These are phyloP conservation scores for Mycena rosella DNA, from an alignment of 768 basidiomycete species.

Conservation along the genomic window DNA sequence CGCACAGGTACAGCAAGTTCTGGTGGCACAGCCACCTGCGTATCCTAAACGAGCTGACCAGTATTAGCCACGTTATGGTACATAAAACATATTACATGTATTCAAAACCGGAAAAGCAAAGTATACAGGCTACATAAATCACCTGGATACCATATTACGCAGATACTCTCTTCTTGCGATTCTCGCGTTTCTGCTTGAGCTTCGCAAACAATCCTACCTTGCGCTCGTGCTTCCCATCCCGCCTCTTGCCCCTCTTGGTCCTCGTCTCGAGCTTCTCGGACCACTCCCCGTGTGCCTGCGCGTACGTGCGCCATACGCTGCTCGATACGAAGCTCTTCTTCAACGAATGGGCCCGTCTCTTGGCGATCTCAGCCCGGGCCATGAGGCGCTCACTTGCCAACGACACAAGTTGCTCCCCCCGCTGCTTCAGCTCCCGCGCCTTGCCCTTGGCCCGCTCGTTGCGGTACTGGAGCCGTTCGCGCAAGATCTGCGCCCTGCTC, in stretches of 20 bases:
- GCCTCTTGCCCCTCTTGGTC: slow-evolving; percentile 16
- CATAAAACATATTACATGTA: slow-evolving; percentile 28
- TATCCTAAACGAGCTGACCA: too few relatives aligned
- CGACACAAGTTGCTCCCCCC: slow-evolving; percentile 59
- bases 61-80: too few relatives aligned
- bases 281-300: slow-evolving; percentile 50
- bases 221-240: slow-evolving; percentile 21
- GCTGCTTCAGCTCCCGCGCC: slow-evolving; percentile 66
- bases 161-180: slow-evolving; percentile 27
- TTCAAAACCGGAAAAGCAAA: slow-evolving; percentile 8
- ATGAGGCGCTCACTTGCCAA: slow-evolving; percentile 57
- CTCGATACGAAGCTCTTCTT: slow-evolving; percentile 52
- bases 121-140: slow-evolving; percentile 30
- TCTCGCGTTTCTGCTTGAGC: slow-evolving; percentile 35
- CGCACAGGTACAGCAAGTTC: too few relatives aligned
- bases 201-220: slow-evolving; percentile 31
- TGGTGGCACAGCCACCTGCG: too few relatives aligned
- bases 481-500: slow-evolving; percentile 59
- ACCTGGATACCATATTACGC: slow-evolving; percentile 21
- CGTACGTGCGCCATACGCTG: slow-evolving; percentile 47
- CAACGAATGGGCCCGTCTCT: slow-evolving; percentile 56
- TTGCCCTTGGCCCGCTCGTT: slow-evolving; percentile 66
- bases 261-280: slow-evolving; percentile 37
- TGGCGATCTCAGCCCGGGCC: slow-evolving; percentile 57
- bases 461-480: slow-evolving; percentile 59